Conservation (phyloP, 2,329 filamentous ascomycete species). For the Fusarium redolens region DNA sequence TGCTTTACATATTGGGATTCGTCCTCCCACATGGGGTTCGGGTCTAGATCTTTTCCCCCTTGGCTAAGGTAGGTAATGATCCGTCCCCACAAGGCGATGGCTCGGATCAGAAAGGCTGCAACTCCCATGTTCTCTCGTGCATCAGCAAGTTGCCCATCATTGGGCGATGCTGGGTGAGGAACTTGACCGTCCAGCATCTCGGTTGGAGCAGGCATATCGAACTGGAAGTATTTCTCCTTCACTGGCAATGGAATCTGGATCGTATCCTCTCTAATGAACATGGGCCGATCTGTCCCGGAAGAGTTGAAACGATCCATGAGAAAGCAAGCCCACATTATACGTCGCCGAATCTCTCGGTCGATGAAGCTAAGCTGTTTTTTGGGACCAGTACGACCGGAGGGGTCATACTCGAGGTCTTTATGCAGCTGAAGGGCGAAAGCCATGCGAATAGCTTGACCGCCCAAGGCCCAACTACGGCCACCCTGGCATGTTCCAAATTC, state of each 20-base stretch:
- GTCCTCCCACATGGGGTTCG: conserved; percentile 81
- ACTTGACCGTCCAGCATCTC: conserved; percentile 82
- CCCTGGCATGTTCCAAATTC: conserved; percentile 98
- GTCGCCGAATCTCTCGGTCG: conserved; percentile 89
- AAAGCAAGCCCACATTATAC: conserved; percentile 99
- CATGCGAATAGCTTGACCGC: conserved; percentile 95
- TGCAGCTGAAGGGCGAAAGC: conserved; percentile 95
- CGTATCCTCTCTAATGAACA: conserved; percentile 90
- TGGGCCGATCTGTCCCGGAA: conserved; percentile 90
- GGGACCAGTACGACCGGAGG: conserved; percentile 70
- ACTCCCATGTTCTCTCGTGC: conserved; percentile 91
- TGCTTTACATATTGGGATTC: conserved; percentile 82
- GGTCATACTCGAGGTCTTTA: conserved; percentile 87
- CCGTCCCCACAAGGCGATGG: conserved; percentile 88
- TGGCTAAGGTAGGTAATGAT: conserved; percentile 92
- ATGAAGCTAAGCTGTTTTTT: conserved; percentile 82
- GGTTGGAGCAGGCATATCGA: conserved; percentile 90
- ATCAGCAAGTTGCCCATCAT: conserved; percentile 73
- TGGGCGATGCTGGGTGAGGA: conserved; percentile 69
- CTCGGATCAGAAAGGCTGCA: conserved; percentile 87
- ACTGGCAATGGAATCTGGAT: conserved; percentile 91
- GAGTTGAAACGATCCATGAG: conserved; percentile 98
- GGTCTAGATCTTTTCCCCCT: conserved; percentile 83
- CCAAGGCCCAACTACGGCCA: conserved; percentile 93
- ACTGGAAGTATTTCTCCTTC: conserved; percentile 87